Percentiles rank a stretch among this genome's conserved stretches.
phyloP scores from a whole-genome alignment of 2,329 filamentous ascomycete species.

The Colletotrichum lindemuthianum region DNA sequence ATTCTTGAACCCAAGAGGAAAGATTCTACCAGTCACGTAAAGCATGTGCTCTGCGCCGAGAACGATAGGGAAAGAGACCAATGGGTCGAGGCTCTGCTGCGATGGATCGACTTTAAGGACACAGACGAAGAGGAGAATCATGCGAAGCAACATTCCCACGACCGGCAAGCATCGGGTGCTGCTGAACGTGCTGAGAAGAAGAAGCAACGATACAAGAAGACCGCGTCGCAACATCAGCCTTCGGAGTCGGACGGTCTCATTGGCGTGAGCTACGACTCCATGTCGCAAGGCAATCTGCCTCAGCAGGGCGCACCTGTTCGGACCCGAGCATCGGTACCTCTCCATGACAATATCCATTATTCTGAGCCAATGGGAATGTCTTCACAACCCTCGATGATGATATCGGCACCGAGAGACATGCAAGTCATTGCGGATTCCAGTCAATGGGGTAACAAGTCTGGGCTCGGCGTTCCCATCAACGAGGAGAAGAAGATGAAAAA shows the following conservation, averaged over 20 bases:
- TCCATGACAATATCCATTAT: constrained; percentile 46
- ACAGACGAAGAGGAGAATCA: constrained; percentile 63
- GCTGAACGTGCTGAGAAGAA: constrained; percentile 38
- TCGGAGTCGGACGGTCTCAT: constrained; percentile 60
- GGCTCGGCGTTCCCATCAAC: constrained; percentile 57
- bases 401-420: constrained; percentile 87
- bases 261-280: constrained; percentile 67
- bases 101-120: constrained; percentile 84
- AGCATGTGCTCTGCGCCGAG: constrained; percentile 95
- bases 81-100: constrained; percentile 91
- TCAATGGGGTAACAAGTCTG: constrained; percentile 86
- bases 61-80: constrained; percentile 91
- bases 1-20: constrained; percentile 97
- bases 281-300: constrained; percentile 62
- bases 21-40: constrained; percentile 86
- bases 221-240: constrained; percentile 48
- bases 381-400: constrained; percentile 61
- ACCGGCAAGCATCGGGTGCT: constrained; percentile 50
- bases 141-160: constrained; percentile 48
- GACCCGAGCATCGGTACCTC: constrained; percentile 48
- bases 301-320: constrained; percentile 51
- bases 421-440: constrained; percentile 83
- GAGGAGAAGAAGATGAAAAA: constrained; percentile 87
- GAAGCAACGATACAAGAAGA: constrained; percentile 46
- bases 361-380: constrained; percentile 43